Evolutionary conservation across 139 green algal genomes (phyloP).

Genomic region (Tetradesmus lagerheimii): DNA sequence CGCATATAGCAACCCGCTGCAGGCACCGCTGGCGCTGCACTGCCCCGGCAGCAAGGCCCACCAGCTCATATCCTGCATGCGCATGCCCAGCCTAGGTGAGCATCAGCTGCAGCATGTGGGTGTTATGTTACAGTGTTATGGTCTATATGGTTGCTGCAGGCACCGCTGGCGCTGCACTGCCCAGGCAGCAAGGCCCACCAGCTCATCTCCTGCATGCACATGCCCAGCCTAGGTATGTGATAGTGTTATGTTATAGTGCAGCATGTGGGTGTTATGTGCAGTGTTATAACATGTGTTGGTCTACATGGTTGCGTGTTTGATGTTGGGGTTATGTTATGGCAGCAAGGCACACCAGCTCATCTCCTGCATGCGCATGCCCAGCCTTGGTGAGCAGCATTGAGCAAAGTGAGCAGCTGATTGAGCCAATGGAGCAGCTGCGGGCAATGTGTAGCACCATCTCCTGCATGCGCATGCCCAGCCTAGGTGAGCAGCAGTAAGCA

Average conservation of each 20-base stretch:
- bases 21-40: slow-evolving; percentile 37
- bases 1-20: slow-evolving; percentile 30
- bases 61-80: slow-evolving; percentile 22
- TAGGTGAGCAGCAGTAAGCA: background rate
- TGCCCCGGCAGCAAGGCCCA: slow-evolving; percentile 29
- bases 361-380: slow-evolving; percentile 11
- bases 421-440: too few species aligned
- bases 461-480: slow-evolving; percentile 8
- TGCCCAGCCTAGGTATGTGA: background rate
- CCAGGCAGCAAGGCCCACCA: slow-evolving; percentile 17
- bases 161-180: slow-evolving; percentile 40
- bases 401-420: too few species aligned
- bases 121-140: too few species aligned
- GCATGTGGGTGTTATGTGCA: too few species aligned
- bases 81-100: background rate
- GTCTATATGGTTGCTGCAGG: too few species aligned
- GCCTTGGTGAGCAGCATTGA: background rate
- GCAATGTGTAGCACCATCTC: too few species aligned
- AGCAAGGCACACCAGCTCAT: slow-evolving; percentile 10
- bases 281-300: too few species aligned
- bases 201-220: slow-evolving; percentile 22
- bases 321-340: too few species aligned
- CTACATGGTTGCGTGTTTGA: too few species aligned
- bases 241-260: too few species aligned
- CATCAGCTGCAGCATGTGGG: too few species aligned